Evolutionary conservation across 805 yeast genomes (phyloP).

Genomic region (Starmerella vitae): DNA sequence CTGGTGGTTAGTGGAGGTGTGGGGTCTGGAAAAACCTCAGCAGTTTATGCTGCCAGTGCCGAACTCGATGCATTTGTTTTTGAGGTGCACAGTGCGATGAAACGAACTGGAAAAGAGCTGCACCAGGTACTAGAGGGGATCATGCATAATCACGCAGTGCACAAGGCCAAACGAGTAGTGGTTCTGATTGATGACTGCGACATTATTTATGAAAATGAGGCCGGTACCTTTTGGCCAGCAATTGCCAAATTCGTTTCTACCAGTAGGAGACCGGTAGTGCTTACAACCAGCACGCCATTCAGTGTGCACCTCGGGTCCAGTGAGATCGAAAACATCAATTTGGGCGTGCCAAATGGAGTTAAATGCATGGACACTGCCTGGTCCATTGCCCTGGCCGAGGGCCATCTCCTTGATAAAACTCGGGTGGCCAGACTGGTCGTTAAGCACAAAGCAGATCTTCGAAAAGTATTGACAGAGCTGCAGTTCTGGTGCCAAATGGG

Average conservation of each 20-base stretch:
- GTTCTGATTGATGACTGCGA: slow-evolving; percentile 81
- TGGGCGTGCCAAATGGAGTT: slow-evolving; percentile 5
- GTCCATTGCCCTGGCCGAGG: slow-evolving; percentile 28
- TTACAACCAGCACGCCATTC: slow-evolving; percentile 44
- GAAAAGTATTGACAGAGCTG: slow-evolving; percentile 21
- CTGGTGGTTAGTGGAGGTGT: slow-evolving; percentile 45
- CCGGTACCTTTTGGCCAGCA: slow-evolving; percentile 58
- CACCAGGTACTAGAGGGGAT: slow-evolving; percentile 54
- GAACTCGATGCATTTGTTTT: slow-evolving; percentile 57
- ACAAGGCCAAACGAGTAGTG: slow-evolving; percentile 44
- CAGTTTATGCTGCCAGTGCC: slow-evolving; percentile 53
- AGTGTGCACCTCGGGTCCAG: slow-evolving; percentile 6
- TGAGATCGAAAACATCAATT: not conserved
- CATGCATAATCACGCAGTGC: slow-evolving; percentile 72
- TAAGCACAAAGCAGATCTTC: slow-evolving; percentile 22
- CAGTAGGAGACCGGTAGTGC: slow-evolving; percentile 54
- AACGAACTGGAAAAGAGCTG: slow-evolving; percentile 61
- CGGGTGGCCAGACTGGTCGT: slow-evolving; percentile 18
- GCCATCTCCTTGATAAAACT: slow-evolving; percentile 22
- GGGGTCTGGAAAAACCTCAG: slow-evolving; percentile 68
- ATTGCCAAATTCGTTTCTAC: slow-evolving; percentile 46
- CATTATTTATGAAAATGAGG: slow-evolving; percentile 60
- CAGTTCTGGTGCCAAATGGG: slow-evolving; percentile 30
- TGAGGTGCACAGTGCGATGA: slow-evolving; percentile 66
- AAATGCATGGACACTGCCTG: slow-evolving; percentile 22